phyloP scores from a whole-genome alignment of 2,329 filamentous ascomycete genomes.

The Geosmithia putterillii region DNA sequence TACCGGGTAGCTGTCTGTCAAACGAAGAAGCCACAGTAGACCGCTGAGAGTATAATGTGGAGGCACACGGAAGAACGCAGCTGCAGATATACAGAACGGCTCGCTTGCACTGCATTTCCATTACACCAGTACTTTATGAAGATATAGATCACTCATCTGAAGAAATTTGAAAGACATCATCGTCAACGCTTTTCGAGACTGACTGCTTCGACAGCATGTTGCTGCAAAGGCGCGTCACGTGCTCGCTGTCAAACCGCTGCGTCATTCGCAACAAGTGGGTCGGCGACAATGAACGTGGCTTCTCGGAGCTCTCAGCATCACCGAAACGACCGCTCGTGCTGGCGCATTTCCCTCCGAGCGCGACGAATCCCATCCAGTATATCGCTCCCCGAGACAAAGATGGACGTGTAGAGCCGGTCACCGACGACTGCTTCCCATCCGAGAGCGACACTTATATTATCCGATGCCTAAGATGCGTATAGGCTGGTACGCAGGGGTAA shows the following conservation, averaged over 20 bases:
- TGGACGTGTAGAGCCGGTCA: background rate
- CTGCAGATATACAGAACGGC: too few species aligned
- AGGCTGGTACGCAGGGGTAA: slow-evolving; percentile 40
- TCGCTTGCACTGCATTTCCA: too few species aligned
- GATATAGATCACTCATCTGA: too few species aligned
- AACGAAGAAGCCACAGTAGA: too few species aligned
- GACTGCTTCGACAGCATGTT: too few species aligned
- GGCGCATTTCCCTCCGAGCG: background rate
- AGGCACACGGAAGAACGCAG: too few species aligned
- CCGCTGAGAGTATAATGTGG: too few species aligned
- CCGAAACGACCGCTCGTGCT: background rate
- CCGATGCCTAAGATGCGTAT: slow-evolving; percentile 29
- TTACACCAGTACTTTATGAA: too few species aligned
- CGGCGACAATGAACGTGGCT: slow-evolving; percentile 2
- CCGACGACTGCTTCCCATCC: background rate
- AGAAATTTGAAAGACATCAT: too few species aligned
- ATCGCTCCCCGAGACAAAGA: background rate
- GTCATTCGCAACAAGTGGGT: background rate
- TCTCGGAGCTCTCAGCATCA: background rate
- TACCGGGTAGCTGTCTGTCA: too few species aligned
- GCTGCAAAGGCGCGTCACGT: slow-evolving; percentile 1
- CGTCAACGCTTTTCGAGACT: too few species aligned
- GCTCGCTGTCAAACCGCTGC: slow-evolving; percentile 1
- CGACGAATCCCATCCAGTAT: background rate
- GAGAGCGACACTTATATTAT: background rate